Evolutionary conservation across 192 early-diverging fungal genomes (phyloP).

Genomic region (Entomortierella beljakovae): DNA sequence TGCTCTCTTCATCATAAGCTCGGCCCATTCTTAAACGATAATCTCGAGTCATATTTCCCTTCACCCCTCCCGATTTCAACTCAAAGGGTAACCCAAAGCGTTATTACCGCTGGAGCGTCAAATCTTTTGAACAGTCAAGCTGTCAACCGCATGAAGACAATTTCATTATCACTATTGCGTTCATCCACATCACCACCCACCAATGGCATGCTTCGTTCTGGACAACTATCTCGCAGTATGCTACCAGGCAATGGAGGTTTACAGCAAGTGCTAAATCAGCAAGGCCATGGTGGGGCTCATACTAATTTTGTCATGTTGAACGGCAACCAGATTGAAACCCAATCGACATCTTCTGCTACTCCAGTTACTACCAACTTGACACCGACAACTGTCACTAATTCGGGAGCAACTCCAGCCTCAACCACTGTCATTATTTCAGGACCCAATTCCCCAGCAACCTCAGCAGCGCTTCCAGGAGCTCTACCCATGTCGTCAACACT

Average conservation of each 20-base stretch:
- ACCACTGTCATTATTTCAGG: neutral
- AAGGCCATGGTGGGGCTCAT: conserved; percentile 23
- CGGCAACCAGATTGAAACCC: conserved; percentile 43
- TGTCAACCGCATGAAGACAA: conserved; percentile 36
- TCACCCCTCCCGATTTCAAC: conserved; percentile 67
- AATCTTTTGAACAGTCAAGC: conserved; percentile 47
- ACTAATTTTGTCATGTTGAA: conserved; percentile 48
- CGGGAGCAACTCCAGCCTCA: neutral
- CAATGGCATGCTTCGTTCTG: conserved; percentile 21
- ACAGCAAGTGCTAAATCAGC: conserved; percentile 27
- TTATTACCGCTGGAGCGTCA: conserved; percentile 39
- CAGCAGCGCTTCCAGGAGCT: conserved; percentile 5
- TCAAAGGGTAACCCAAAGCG: conserved; percentile 46
- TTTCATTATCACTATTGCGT: conserved; percentile 36
- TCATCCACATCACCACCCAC: conserved; percentile 46
- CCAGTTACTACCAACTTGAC: neutral
- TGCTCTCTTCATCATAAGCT: conserved; percentile 82
- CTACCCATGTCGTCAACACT: conserved; percentile 18
- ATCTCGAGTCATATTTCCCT: conserved; percentile 74
- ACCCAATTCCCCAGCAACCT: neutral
- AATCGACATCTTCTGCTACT: conserved; percentile 3
- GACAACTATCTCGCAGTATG: conserved; percentile 43
- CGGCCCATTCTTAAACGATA: conserved; percentile 81
- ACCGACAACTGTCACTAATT: neutral
- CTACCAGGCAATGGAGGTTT: conserved; percentile 22